Percentiles rank a stretch among this genome's conserved stretches.
These are phyloP conservation scores for Gaeumannomyces tritici DNA, from an alignment of 2,329 filamentous ascomycete genomes.

Conservation along the genomic window DNA sequence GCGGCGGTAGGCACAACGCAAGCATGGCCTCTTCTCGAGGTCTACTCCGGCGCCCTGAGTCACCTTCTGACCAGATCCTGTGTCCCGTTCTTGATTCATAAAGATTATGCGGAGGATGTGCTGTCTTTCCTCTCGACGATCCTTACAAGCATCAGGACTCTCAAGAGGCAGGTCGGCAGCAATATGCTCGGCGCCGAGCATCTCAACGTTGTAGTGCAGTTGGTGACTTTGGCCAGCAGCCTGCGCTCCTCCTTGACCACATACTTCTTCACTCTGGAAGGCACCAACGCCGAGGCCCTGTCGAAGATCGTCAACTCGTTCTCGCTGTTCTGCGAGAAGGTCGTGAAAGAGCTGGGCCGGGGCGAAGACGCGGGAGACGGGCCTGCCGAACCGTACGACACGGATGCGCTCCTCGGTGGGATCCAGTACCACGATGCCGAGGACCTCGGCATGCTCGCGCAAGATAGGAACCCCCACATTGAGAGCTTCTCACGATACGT, in stretches of 20 bases:
- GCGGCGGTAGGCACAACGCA: constrained; percentile 23
- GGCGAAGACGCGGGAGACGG: not conserved
- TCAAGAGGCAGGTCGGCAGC: constrained; percentile 1
- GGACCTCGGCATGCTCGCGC: not conserved
- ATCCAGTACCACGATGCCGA: not conserved
- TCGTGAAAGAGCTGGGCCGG: not conserved
- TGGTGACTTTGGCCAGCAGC: constrained; percentile 10
- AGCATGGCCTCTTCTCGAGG: constrained; percentile 38
- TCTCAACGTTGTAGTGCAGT: constrained; percentile 14
- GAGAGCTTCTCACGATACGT: constrained; percentile 32
- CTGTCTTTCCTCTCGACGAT: constrained; percentile 20
- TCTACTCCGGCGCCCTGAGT: constrained; percentile 36
- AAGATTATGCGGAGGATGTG: constrained; percentile 22
- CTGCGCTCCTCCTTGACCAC: constrained; percentile 11
- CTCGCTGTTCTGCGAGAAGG: constrained; percentile 1
- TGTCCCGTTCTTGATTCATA: constrained; percentile 26
- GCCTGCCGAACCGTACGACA: not conserved
- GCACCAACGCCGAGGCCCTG: not conserved
- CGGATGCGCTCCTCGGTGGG: constrained; percentile 6
- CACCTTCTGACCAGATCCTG: constrained; percentile 22
- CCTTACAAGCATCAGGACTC: constrained; percentile 12
- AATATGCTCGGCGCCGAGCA: constrained; percentile 11
- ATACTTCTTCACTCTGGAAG: constrained; percentile 5
- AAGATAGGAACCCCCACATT: constrained; percentile 19
- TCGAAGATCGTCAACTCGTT: constrained; percentile 1